Base-by-base conservation (phyloP, 2,329 filamentous ascomycete genomes). In the Fusarium piperis region DNA sequence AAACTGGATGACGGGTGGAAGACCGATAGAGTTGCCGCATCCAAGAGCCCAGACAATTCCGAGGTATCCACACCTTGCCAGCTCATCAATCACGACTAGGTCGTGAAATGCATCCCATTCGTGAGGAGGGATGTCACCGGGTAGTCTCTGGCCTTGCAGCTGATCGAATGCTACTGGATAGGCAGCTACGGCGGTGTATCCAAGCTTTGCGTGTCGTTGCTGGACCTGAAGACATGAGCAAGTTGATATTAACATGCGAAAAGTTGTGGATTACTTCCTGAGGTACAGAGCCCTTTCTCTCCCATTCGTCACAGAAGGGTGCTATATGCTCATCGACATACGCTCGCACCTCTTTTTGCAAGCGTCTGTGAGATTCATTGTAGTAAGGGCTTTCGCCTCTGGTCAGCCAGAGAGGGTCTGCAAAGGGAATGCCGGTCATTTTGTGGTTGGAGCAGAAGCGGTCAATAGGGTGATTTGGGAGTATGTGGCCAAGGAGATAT, bases 361-460 rank as follows among this genome's bases (percentile, higher is more conserved):
- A 41, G 7, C 38, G 36, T 38, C 65, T 59, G 20, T 68, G 65
- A 6, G 65, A 68, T 23, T 65, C 58, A 2, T 38, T 36, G 53
- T 65, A 68, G 46, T 68, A 68, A 11, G 63, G 58, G 23, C 67
- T 70, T 13, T 35, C 18, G 11, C 20, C 57, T 35, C 67, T 41
- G 18, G 60, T 67, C 11, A 70, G 18, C 67, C 67, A 70, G 20
- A 70, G 67, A 20, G 67, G 67, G 52, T 70, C 67, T 33, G 67
- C 67, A 12, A 70, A 70, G 3, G 67, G 67, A 36, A 64, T 53
- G 46, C 57, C 32, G 3, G 67, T 30, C 67, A 70, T 70, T 33
- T 55, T 11, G 18, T 23, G 18, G n/a, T 53, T 53, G 30, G 35
- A 23, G 28, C 13, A 32, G 48, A 53, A 38, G 16, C 20, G 33